phyloP scores from a whole-genome alignment of 441 rosid genomes.

The Aleurites moluccanus region DNA sequence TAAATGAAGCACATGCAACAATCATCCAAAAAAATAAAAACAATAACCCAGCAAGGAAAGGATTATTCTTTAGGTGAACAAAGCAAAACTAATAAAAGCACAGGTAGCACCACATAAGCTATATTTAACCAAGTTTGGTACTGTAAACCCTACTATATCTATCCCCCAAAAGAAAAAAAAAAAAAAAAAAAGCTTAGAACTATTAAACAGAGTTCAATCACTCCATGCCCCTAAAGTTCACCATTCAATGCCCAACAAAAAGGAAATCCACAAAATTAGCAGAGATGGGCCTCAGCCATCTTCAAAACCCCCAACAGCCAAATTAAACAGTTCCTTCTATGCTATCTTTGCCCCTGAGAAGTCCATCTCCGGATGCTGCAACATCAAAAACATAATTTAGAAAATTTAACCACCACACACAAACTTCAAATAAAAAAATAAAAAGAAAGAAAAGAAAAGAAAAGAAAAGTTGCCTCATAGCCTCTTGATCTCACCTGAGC shows the following conservation, averaged over 20 bases:
- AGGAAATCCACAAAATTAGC: background rate
- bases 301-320: background rate
- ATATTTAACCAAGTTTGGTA: too few species aligned
- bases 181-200: background rate
- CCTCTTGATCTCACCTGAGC: conserved; percentile 52
- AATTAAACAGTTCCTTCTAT: background rate
- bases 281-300: background rate
- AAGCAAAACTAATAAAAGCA: too few species aligned
- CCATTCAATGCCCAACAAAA: conserved; percentile 15
- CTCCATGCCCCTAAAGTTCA: background rate
- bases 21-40: too few species aligned
- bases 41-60: too few species aligned
- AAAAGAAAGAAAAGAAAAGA: too few species aligned
- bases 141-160: too few species aligned
- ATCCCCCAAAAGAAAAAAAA: too few species aligned
- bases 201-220: conserved; percentile 12
- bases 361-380: conserved; percentile 97
- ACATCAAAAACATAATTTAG: conserved; percentile 4
- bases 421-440: too few species aligned
- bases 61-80: too few species aligned
- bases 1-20: too few species aligned
- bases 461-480: background rate
- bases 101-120: too few species aligned
- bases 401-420: background rate
- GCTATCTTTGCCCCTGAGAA: conserved; percentile 67